Percentiles rank a stretch among this genome's conserved stretches.
Conservation (phyloP, 2,329 filamentous ascomycete genomes). For the Neurospora sp. region DNA sequence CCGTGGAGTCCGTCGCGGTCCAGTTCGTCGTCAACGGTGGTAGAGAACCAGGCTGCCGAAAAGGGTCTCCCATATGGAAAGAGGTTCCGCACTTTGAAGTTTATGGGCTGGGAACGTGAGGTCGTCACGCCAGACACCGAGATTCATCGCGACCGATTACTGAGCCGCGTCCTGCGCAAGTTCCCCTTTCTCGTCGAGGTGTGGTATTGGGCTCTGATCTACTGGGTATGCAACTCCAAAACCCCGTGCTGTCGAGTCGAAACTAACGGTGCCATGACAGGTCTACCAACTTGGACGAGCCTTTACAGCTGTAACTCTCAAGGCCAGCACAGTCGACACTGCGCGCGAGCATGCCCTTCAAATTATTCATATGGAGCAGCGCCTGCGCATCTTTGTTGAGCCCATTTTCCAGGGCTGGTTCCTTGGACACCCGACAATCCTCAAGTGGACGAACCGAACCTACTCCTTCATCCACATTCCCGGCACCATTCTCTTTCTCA, state of each 20-base stretch:
- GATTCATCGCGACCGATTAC: slow-evolving; percentile 47
- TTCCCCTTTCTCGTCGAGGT: slow-evolving; percentile 66
- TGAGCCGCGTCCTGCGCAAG: slow-evolving; percentile 54
- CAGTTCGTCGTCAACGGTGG: slow-evolving; percentile 17
- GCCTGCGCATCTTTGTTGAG: slow-evolving; percentile 56
- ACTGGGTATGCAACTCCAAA: slow-evolving; percentile 52
- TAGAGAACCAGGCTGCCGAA: slow-evolving; percentile 6
- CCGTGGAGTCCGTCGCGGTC: slow-evolving; percentile 11
- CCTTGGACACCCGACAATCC: slow-evolving; percentile 39
- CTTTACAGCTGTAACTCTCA: slow-evolving; percentile 59
- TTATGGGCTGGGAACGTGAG: slow-evolving; percentile 35
- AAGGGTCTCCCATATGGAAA: not conserved
- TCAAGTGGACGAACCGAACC: slow-evolving; percentile 61
- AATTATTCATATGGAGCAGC: slow-evolving; percentile 56
- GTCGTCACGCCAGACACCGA: slow-evolving; percentile 53
- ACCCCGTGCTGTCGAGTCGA: not conserved
- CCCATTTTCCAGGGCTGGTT: slow-evolving; percentile 48
- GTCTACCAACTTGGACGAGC: slow-evolving; percentile 67
- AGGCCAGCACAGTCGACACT: slow-evolving; percentile 57
- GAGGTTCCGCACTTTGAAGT: slow-evolving; percentile 16
- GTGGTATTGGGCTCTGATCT: slow-evolving; percentile 70
- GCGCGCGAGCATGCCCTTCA: slow-evolving; percentile 60
- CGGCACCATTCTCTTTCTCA: slow-evolving; percentile 59
- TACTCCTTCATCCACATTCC: slow-evolving; percentile 75
- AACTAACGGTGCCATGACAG: slow-evolving; percentile 26